Conservation (phyloP, 2,329 filamentous ascomycete species). For the Verticillium klebahnii region DNA sequence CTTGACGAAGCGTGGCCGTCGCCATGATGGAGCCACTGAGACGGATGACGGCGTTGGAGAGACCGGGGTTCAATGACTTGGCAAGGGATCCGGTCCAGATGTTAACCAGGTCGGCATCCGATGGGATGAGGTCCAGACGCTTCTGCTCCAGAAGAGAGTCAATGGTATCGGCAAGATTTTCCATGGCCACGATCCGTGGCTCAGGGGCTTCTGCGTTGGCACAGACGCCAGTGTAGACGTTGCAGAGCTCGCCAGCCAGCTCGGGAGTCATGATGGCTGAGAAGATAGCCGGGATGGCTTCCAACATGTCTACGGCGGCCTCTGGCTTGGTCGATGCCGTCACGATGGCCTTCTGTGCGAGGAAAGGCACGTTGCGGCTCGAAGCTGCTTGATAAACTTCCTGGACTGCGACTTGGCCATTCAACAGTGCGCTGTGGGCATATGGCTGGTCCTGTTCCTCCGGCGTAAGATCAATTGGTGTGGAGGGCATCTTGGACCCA, state of each 20-base stretch:
- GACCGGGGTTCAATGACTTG: constrained; percentile 38
- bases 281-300: constrained; percentile 28
- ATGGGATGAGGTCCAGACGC: constrained; percentile 23
- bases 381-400: constrained; percentile 26
- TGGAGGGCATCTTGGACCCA: background rate
- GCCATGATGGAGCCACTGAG: constrained; percentile 41
- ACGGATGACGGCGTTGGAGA: constrained; percentile 45
- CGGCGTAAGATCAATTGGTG: background rate
- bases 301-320: constrained; percentile 31
- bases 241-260: constrained; percentile 27
- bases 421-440: constrained; percentile 28
- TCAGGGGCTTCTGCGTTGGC: constrained; percentile 33
- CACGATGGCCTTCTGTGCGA: background rate
- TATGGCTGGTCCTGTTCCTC: background rate
- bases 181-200: constrained; percentile 40
- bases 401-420: constrained; percentile 30
- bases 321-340: constrained; percentile 22
- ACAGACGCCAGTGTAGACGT: constrained; percentile 38
- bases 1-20: constrained; percentile 19
- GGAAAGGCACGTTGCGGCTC: background rate
- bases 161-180: constrained; percentile 41
- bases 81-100: constrained; percentile 36
- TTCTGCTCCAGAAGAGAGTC: constrained; percentile 30
- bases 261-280: constrained; percentile 15
- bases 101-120: constrained; percentile 24